Conservation (phyloP, 768 basidiomycete genomes). For the Phaffia tasmanica region DNA sequence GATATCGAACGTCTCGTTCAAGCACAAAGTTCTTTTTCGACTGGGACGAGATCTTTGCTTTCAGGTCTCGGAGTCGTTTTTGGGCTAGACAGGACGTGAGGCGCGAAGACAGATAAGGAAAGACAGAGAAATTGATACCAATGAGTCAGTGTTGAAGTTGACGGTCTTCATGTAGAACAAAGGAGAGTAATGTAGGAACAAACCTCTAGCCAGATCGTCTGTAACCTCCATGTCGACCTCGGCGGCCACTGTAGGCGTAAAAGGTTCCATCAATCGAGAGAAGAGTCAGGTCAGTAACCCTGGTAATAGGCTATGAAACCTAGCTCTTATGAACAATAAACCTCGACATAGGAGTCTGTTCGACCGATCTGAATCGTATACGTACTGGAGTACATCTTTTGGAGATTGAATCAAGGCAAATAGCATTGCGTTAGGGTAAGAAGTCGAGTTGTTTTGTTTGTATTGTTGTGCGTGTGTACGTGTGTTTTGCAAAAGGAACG, state of each 20-base stretch:
- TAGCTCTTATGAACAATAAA: no score
- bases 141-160: constrained; percentile 11
- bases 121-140: background rate
- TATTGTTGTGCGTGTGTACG: no score
- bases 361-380: no score
- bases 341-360: no score
- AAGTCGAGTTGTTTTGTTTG: no score
- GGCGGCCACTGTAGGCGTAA: constrained; percentile 67
- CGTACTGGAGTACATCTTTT: no score
- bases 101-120: background rate
- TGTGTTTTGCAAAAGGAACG: no score
- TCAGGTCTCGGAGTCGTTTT: constrained; percentile 89
- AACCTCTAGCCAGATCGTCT: constrained; percentile 88
- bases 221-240: constrained; percentile 98
- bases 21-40: constrained; percentile 99
- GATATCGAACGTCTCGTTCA: constrained; percentile 94
- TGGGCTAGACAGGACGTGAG: constrained; percentile 53
- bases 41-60: constrained; percentile 92
- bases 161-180: constrained; percentile 15
- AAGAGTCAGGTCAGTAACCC: background rate
- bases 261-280: constrained; percentile 45
- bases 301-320: no score
- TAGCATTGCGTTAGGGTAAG: no score
- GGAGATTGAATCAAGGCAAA: no score
- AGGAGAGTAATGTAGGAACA: constrained; percentile 32